Base-by-base conservation (phyloP, 176 grass and related monocot species). In the Typha latifolia region DNA sequence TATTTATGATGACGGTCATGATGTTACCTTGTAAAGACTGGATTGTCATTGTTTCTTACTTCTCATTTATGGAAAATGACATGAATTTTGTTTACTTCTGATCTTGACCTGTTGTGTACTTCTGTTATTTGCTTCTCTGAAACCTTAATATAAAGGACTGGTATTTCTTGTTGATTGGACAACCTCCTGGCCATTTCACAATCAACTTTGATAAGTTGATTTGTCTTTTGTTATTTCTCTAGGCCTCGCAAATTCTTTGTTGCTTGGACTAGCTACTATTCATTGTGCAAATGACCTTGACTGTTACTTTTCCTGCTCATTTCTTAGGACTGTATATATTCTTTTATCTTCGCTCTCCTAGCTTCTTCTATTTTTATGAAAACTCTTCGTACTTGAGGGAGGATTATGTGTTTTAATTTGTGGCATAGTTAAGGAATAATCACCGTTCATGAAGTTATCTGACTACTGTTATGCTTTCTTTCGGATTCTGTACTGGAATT, bases 81-180 rank as follows among this genome's bases (percentile, higher is more conserved):
- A 37, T 37, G 34, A 6, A 37, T 37, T 6, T 37, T 37, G 5
- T 37, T 5, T 37, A 37, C 34, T 37, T 37, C 7, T 37, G 34
- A 37, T 37, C 34, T 37, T 37, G 34, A 6, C 7, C 4, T 37
- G 4, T 37, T 37, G 2, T 6, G 4, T 37, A 4, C 32, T 34
- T 34, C 7, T 37, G 34, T 64, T 64, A 4, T 12, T 72, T 62
- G n/a, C 12, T 72, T 26, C 24, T 26, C 24, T 26, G 0, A 0
- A 26, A 26, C 24, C 24, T 26, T 26, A 26, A 26, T 26, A 26
- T 26, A 26, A 26, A 26, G 24, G 24, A 26, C 24, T 2, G 24
- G 27, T 62, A 72, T 61, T 48, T 21, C 37, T 51, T 51, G 63
- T 74, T n/a, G 32, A 68, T 68, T 49, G 13, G 51, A 53, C 52